Evolutionary conservation across 2,329 filamentous ascomycete genomes (phyloP), one percentile per base, ranked within the genome.

Genomic region (Aspergillus sp.): DNA sequence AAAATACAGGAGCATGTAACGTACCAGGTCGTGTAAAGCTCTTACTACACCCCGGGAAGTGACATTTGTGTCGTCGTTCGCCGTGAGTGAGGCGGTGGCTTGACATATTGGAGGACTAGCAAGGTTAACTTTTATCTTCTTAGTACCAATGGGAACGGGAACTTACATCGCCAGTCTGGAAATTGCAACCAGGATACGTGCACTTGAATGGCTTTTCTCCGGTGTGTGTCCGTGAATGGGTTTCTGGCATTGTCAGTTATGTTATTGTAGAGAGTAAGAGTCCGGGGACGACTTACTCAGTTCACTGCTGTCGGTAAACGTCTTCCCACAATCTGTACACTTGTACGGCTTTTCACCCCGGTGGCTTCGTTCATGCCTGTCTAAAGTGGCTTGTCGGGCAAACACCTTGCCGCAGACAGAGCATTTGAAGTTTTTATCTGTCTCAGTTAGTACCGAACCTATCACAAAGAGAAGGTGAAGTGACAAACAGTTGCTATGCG

Each of bases 191-290:
- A 7, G 69, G 69, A 51, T 59, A 69, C 5, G 61, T 69, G 52
- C 69, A 72, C 48, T 66, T 70, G 49, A 72, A 72, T 5, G 69
- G 69, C 46, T 72, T 72, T 47, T 72, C 69, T 41, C 69, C 69
- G 6, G 67, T 69, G 46, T 72, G 69, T 2, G 67, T 71, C 42
- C 69, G 62, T 38, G 64, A 67, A 52, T 72, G 69, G 1, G 69
- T 71, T 68, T 72, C 68, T 71, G 37, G 13, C 5, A 6, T n/a
- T 1, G 49, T 68, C 49, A 67, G 60, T 48, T 20, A 19, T 19
- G 17, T n/a, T 32, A 13, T 3, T 3, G 10, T n/a, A 13, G 6
- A 17, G 2, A 7, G 15, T 4, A 35, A 44, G 12, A 6, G 20
- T n/a, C 3, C 6, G 7, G 9, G 17, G 15, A 49, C 5, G 5